Conservation (phyloP, 2,329 filamentous ascomycete species). For the Scleromitrula shiraiana region DNA sequence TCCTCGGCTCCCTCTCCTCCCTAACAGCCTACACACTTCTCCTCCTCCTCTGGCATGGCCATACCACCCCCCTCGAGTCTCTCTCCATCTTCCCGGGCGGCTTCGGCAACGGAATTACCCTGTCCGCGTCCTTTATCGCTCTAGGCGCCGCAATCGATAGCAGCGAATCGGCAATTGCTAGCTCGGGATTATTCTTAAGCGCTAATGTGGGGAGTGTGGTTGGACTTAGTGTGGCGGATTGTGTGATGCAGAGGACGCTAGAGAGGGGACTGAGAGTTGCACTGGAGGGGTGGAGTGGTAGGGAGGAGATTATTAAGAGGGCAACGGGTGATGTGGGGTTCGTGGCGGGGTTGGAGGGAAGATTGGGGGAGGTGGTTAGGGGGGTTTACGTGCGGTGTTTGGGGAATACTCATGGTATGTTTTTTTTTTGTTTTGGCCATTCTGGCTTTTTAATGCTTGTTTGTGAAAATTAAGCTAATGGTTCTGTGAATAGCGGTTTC, state of each 20-base stretch:
- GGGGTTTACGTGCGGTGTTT: constrained; percentile 18
- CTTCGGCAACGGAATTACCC: constrained; percentile 41
- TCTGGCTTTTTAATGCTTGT: not conserved
- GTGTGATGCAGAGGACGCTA: constrained; percentile 16
- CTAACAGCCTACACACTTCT: constrained; percentile 45
- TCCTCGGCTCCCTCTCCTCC: constrained; percentile 42
- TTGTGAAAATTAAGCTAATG: not conserved
- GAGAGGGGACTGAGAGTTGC: constrained; percentile 12
- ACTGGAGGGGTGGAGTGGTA: constrained; percentile 10
- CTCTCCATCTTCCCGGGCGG: constrained; percentile 52
- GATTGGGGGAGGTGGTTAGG: constrained; percentile 15
- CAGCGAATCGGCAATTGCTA: constrained; percentile 41
- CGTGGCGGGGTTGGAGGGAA: constrained; percentile 11
- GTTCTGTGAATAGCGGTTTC: not conserved
- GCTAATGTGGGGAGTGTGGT: constrained; percentile 18
- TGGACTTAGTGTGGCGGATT: constrained; percentile 17
- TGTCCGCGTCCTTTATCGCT: constrained; percentile 40
- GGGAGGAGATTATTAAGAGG: constrained; percentile 15
- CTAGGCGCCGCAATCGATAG: constrained; percentile 39
- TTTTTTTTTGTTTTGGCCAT: not conserved
- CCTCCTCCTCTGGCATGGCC: constrained; percentile 49
- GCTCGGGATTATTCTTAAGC: constrained; percentile 39
- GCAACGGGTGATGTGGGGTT: constrained; percentile 15
- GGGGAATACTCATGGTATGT: constrained; percentile 19
- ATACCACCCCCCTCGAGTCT: constrained; percentile 48